phyloP scores from a whole-genome alignment of 1,284 basidiomycete species.

The Heterobasidion irregulare region DNA sequence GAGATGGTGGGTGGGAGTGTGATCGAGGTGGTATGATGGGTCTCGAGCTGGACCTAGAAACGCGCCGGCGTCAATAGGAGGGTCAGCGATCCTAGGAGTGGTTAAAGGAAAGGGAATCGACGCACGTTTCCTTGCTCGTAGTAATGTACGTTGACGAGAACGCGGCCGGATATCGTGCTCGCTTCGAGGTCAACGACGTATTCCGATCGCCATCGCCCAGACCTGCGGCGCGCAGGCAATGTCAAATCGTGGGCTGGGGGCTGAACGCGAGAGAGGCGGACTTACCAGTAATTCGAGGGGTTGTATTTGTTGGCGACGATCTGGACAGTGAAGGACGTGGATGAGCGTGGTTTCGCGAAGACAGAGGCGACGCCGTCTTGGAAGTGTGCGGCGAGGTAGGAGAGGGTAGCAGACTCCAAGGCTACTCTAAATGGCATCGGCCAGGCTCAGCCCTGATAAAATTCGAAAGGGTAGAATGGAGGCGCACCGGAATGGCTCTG shows the following conservation, averaged over 20 bases:
- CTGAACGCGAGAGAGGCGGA: not conserved
- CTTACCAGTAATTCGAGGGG: conserved; percentile 82
- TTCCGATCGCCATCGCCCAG: conserved; percentile 88
- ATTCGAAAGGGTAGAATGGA: not conserved
- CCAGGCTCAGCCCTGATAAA: not conserved
- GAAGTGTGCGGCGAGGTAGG: conserved; percentile 76
- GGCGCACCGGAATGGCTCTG: conserved; percentile 70
- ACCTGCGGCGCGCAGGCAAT: conserved; percentile 42
- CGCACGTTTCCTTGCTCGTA: conserved; percentile 92
- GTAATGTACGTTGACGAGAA: conserved; percentile 86
- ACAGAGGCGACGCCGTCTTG: conserved; percentile 66
- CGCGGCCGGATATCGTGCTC: conserved; percentile 51
- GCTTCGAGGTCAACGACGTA: conserved; percentile 54
- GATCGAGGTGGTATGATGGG: conserved; percentile 61
- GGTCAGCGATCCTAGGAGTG: not conserved
- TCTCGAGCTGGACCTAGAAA: conserved; percentile 80
- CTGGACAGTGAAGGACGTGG: conserved; percentile 60
- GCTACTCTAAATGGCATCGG: conserved; percentile 37
- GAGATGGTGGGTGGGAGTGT: conserved; percentile 51
- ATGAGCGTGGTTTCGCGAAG: conserved; percentile 40
- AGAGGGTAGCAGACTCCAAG: conserved; percentile 58
- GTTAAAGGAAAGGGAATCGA: conserved; percentile 4
- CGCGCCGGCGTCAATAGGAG: not conserved
- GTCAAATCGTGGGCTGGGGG: not conserved
- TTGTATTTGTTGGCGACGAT: conserved; percentile 93